These are phyloP conservation scores for Papilionanthe hybrid DNA, from an alignment of 116 monocot species.

Conservation along the genomic window DNA sequence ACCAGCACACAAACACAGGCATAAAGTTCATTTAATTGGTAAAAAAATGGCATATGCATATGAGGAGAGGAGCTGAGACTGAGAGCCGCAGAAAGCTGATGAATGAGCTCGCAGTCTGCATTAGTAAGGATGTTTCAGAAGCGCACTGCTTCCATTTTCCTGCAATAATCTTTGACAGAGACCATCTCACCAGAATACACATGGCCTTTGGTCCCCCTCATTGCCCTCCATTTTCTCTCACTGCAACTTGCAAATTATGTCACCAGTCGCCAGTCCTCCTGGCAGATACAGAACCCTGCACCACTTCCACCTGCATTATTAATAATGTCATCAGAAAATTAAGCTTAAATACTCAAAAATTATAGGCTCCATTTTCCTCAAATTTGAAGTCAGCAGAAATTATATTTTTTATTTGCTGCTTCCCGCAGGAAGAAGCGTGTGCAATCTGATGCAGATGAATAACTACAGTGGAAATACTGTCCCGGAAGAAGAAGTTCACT, in stretches of 20 bases:
- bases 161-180: constrained; percentile 8
- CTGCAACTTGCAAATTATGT: neutral
- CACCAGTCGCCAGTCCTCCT: neutral
- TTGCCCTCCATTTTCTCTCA: neutral
- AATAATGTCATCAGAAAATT: too few species aligned
- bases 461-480: neutral
- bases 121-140: neutral
- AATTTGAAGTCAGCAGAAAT: too few species aligned
- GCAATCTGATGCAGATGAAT: too few species aligned
- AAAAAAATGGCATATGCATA: neutral
- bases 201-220: constrained; percentile 6
- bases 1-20: neutral
- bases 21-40: constrained; percentile 1
- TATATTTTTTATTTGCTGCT: too few species aligned
- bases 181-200: constrained; percentile 6
- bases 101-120: neutral
- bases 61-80: neutral
- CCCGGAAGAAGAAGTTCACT: neutral
- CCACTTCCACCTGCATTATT: too few species aligned
- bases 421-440: too few species aligned
- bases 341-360: too few species aligned
- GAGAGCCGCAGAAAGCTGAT: neutral
- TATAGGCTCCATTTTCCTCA: too few species aligned
- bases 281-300: too few species aligned
- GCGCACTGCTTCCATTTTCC: neutral